Conservation (phyloP, 2,329 filamentous ascomycete genomes). For the Harringtonia aguacate region DNA sequence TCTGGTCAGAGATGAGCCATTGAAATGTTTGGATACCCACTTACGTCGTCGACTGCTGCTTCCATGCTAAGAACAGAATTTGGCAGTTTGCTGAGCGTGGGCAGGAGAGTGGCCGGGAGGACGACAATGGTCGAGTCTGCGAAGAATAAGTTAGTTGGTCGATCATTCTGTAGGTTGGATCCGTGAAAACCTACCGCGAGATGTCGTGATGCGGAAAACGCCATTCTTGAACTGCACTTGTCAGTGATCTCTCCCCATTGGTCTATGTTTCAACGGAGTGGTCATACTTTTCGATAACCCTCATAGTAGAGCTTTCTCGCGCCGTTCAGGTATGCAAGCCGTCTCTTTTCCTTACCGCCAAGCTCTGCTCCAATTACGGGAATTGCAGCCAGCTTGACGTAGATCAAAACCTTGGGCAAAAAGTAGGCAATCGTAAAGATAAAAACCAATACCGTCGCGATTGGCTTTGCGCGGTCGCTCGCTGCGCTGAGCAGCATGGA, state of each 20-base stretch:
- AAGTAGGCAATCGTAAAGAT: no score
- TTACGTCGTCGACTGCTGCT: constrained; percentile 16
- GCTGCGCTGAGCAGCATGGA: no score
- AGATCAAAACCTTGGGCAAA: not conserved
- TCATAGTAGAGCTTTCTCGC: constrained; percentile 6
- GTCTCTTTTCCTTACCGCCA: constrained; percentile 2
- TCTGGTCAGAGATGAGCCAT: not conserved
- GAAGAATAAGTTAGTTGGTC: not conserved
- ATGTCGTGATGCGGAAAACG: constrained; percentile 4
- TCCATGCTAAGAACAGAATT: constrained; percentile 21
- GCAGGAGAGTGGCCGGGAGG: constrained; percentile 19
- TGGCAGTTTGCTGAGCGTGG: constrained; percentile 20
- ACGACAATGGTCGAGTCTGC: constrained; percentile 17
- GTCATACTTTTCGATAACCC: constrained; percentile 5
- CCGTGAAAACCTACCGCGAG: constrained; percentile 1
- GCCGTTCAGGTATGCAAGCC: constrained; percentile 1
- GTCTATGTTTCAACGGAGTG: no score
- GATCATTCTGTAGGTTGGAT: no score
- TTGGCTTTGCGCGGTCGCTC: no score
- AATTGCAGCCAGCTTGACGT: not conserved
- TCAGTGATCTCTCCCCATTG: not conserved
- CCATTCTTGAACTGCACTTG: constrained; percentile 3
- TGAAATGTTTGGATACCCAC: constrained; percentile 3
- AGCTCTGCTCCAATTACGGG: constrained; percentile 1
- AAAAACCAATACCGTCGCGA: no score